Evolutionary conservation across 1,139 yeast genomes (phyloP), one percentile per base, ranked within the genome.

Genomic region (Meyerozyma smithsonii): DNA sequence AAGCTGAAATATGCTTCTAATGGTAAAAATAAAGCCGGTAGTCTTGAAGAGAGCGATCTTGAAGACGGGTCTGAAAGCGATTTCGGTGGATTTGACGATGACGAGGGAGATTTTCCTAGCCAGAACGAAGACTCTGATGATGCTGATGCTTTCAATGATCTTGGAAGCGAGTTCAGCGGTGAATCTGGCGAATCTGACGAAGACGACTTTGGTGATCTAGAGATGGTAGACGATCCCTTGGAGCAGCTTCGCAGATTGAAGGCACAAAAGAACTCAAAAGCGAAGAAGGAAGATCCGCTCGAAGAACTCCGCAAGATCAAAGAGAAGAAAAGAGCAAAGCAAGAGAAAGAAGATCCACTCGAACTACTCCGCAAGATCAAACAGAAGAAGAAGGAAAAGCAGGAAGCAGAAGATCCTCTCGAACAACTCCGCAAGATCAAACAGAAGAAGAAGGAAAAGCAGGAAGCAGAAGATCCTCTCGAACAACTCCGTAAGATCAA

Each of bases 261-360:
- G 34, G 41, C 45, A 2, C 52, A 53, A 37, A 41, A 38, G 21
- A 35, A 28, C n/a, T 36, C 25, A 30, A 49, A 17, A 44, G 42
- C 10, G 48, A 34, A 23, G 50, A 54, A 35, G 49, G 54, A 19
- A 49, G 69, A 69, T 41, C 74, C 78, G 1, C 56, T 69, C 58
- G 74, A 70, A 1, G 69, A 71, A 28, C 55, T 72, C 21, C 70
- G 67, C 46, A 72, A 72, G 6, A 47, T 66, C 38, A 74, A 73
- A 48, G 66, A 53, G 50, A 39, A 55, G 50, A 39, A 39, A 32
- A 41, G 34, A 39, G 28, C 4, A 46, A 41, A 14, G 46, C 39
- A 21, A 38, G 54, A 41, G 17, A 39, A 64, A 26, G 30, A 26
- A n/a, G 30, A 26, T n/a, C 30, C 30, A 12, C 38, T 39, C 8